Percentiles rank a stretch among this genome's conserved stretches.
Conservation (phyloP, 1,284 basidiomycete genomes). For the Ustilago loliicola region DNA sequence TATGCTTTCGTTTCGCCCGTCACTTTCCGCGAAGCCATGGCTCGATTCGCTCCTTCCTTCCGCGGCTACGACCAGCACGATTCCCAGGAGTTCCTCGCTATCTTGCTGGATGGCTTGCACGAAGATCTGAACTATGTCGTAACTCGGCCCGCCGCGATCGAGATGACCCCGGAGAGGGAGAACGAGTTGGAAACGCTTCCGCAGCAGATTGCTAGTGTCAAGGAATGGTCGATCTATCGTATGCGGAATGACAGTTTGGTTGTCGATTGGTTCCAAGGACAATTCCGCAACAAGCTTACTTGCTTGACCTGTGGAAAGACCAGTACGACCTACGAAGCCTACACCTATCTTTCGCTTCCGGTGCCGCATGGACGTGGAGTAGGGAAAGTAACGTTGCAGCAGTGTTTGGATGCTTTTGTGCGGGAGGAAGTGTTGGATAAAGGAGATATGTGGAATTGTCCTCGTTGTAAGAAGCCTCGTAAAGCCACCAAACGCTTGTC, state of each 20-base stretch:
- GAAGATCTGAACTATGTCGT: slow-evolving; percentile 61
- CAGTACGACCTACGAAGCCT: slow-evolving; percentile 91
- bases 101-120: slow-evolving; percentile 58
- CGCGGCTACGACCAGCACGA: slow-evolving; percentile 65
- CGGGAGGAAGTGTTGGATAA: slow-evolving; percentile 91
- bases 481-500: slow-evolving; percentile 88
- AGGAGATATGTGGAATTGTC: slow-evolving; percentile 91
- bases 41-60: slow-evolving; percentile 65
- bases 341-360: slow-evolving; percentile 67
- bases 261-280: slow-evolving; percentile 63
- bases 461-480: slow-evolving; percentile 87
- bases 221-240: slow-evolving; percentile 63
- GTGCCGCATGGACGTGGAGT: slow-evolving; percentile 73
- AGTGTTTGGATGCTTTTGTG: slow-evolving; percentile 91
- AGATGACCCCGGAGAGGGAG: slow-evolving; percentile 66
- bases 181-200: slow-evolving; percentile 78
- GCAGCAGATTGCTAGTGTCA: slow-evolving; percentile 74
- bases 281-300: slow-evolving; percentile 68
- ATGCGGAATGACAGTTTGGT: slow-evolving; percentile 65
- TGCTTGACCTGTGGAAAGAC: slow-evolving; percentile 75
- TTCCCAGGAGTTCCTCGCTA: slow-evolving; percentile 60
- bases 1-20: slow-evolving; percentile 86
- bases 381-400: slow-evolving; percentile 80
- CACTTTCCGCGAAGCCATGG: slow-evolving; percentile 81
- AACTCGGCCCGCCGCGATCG: slow-evolving; percentile 54